A percentile compares a stretch with the other conserved stretches of the same genome.
These are phyloP conservation scores for Clarireedia hainanense DNA, from an alignment of 2,329 filamentous ascomycete species.

Conservation along the genomic window DNA sequence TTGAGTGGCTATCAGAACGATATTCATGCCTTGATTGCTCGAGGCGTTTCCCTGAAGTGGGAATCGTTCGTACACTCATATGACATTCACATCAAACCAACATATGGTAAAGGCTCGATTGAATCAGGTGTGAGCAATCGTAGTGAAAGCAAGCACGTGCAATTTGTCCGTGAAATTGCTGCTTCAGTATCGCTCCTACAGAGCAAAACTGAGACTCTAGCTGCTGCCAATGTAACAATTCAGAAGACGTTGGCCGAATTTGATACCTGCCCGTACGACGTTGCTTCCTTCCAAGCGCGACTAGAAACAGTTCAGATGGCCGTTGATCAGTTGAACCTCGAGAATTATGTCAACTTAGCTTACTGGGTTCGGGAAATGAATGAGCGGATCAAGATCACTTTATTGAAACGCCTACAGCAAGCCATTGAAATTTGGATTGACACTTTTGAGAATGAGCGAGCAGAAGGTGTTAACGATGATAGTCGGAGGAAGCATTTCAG, in stretches of 20 bases:
- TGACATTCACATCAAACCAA: slow-evolving; percentile 72
- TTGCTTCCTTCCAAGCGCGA: slow-evolving; percentile 68
- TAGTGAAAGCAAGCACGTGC: slow-evolving; percentile 85
- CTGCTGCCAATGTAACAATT: slow-evolving; percentile 68
- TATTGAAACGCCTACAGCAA: slow-evolving; percentile 74
- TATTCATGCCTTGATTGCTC: slow-evolving; percentile 72
- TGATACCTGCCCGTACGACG: slow-evolving; percentile 74
- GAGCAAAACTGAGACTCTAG: slow-evolving; percentile 72
- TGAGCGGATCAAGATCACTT: slow-evolving; percentile 68
- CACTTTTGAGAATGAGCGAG: slow-evolving; percentile 60
- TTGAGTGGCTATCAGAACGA: slow-evolving; percentile 89
- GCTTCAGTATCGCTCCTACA: slow-evolving; percentile 81
- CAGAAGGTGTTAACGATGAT: slow-evolving; percentile 37
- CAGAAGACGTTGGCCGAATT: slow-evolving; percentile 80
- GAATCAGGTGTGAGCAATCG: slow-evolving; percentile 50
- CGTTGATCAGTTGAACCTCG: slow-evolving; percentile 92
- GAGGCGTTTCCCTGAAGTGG: slow-evolving; percentile 88
- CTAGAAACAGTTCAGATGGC: slow-evolving; percentile 82
- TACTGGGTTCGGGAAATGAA: slow-evolving; percentile 90
- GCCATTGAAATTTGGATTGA: slow-evolving; percentile 84
- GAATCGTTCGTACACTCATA: slow-evolving; percentile 97
- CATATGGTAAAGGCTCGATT: slow-evolving; percentile 49
- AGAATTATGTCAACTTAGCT: slow-evolving; percentile 88
- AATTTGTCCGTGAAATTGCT: slow-evolving; percentile 93
- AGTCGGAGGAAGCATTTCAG: slow-evolving; percentile 44